Conservation (phyloP, 306 rosid species). For the Senna siamea region DNA sequence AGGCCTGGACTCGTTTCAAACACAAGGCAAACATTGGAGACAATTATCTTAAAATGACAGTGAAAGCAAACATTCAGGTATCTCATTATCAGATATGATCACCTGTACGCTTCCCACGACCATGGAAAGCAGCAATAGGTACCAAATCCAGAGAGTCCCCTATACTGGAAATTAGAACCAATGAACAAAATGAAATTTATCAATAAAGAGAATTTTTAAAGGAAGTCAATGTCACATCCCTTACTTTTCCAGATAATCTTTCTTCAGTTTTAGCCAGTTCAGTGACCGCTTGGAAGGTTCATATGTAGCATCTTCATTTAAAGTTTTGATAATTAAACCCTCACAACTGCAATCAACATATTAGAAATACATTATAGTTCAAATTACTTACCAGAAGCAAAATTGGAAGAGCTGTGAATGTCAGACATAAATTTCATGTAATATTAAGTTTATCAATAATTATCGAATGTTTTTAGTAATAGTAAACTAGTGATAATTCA, state of each 20-base stretch:
- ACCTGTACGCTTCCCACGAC: slow-evolving; percentile 98
- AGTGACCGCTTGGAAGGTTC: slow-evolving; percentile 91
- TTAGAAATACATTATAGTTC: slow-evolving; percentile 17
- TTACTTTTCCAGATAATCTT: slow-evolving; percentile 85
- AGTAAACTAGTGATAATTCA: slow-evolving; percentile 9
- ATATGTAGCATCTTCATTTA: slow-evolving; percentile 83
- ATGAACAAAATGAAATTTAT: slow-evolving; percentile 34
- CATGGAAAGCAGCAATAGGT: slow-evolving; percentile 94
- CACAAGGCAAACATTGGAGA: not conserved
- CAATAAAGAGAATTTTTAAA: slow-evolving; percentile 16
- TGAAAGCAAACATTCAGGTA: slow-evolving; percentile 7
- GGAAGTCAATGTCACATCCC: slow-evolving; percentile 34
- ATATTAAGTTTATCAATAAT: not conserved
- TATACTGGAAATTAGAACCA: slow-evolving; percentile 60
- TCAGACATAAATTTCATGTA: slow-evolving; percentile 19
- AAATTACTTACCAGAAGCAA: slow-evolving; percentile 7
- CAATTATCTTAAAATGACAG: not conserved
- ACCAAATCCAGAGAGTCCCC: slow-evolving; percentile 98
- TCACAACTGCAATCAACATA: slow-evolving; percentile 75
- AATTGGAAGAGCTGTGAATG: slow-evolving; percentile 24
- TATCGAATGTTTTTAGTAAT: not conserved
- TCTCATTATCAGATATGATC: slow-evolving; percentile 34
- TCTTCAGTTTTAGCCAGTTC: slow-evolving; percentile 96
- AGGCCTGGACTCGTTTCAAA: slow-evolving; percentile 16
- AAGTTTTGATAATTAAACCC: slow-evolving; percentile 88